Conservation (phyloP, 176 grass and related monocot species). For the Triticum timopheevii region DNA sequence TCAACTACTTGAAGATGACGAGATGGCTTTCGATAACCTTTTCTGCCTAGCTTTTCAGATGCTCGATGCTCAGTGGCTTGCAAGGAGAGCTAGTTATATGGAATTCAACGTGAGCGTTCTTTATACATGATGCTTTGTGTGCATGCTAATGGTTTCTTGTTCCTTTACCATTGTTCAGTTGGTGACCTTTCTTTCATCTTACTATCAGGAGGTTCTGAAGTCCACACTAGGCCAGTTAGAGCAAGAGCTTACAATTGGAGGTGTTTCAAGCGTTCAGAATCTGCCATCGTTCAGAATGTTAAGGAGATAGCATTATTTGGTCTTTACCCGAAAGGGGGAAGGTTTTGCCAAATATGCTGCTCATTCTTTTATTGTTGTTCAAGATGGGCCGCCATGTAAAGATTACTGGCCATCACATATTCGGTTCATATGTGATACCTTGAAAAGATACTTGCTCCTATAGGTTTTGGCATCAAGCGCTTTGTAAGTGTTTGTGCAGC, state of each 20-base stretch:
- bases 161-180: constrained; percentile 10
- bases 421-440: not conserved
- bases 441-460: not conserved
- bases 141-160: not conserved
- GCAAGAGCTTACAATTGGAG: constrained; percentile 49
- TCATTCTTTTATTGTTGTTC: constrained; percentile 35
- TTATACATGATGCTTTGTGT: not conserved
- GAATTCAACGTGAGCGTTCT: constrained; percentile 75
- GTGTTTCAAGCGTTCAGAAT: constrained; percentile 52
- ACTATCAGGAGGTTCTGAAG: constrained; percentile 77
- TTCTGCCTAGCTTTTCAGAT: constrained; percentile 77
- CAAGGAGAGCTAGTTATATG: constrained; percentile 77
- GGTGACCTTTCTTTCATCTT: constrained; percentile 21
- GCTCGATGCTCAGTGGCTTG: constrained; percentile 78
- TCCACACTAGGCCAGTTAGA: constrained; percentile 63
- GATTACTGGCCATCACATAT: not conserved
- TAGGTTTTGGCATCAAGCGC: not conserved
- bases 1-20: constrained; percentile 61
- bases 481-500: not conserved
- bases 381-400: not conserved
- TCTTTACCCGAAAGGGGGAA: not conserved
- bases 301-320: constrained; percentile 42
- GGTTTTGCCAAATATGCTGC: not conserved
- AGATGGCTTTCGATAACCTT: constrained; percentile 79
- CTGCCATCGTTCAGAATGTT: constrained; percentile 64